phyloP scores from a whole-genome alignment of 2,329 filamentous ascomycete species.

The Alternaria conjuncta region DNA sequence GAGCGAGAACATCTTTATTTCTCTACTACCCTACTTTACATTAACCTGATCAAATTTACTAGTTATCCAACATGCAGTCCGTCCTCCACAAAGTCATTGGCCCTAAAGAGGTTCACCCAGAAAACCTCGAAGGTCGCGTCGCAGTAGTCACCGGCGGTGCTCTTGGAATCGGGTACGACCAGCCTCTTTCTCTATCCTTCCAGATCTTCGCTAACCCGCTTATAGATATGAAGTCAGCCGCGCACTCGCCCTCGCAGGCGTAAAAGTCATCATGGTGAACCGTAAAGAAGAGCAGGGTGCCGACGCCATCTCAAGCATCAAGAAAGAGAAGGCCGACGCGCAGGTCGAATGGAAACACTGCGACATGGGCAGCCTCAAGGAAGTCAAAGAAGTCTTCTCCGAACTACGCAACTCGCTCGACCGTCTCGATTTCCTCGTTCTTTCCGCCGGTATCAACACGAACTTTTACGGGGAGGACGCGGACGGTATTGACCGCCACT shows the following conservation, averaged over 20 bases:
- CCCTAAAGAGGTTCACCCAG: conserved; percentile 43
- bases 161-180: background rate
- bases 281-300: background rate
- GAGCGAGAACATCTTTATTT: background rate
- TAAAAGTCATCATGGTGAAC: background rate
- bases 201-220: background rate
- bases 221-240: background rate
- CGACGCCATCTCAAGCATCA: background rate
- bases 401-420: background rate
- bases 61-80: conserved; percentile 47
- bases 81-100: conserved; percentile 48
- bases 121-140: conserved; percentile 7
- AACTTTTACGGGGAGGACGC: background rate
- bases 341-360: background rate
- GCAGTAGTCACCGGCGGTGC: background rate
- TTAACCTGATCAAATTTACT: background rate
- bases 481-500: background rate
- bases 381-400: background rate
- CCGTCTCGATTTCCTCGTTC: background rate
- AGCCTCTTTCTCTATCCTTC: background rate
- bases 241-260: background rate
- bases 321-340: background rate
- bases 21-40: no score
- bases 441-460: background rate
- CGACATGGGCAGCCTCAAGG: background rate